Percentiles rank a stretch among this genome's conserved stretches.
These are phyloP conservation scores for Neurospora sp. DNA, from an alignment of 495 filamentous ascomycete species.

Conservation along the genomic window DNA sequence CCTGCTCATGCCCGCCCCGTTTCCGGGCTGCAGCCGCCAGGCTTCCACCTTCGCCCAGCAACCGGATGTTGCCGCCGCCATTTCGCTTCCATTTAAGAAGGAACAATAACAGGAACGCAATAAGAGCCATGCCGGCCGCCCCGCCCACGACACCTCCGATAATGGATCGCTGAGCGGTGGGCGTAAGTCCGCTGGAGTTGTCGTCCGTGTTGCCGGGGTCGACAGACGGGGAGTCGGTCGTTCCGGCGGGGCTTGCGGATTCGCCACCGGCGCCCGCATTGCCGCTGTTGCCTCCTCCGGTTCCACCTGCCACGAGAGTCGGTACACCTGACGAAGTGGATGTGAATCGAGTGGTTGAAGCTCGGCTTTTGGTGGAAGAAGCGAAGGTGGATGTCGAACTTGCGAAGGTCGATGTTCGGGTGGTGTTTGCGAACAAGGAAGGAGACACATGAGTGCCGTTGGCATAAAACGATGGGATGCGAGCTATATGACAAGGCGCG, in stretches of 20 bases:
- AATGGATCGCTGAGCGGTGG: slow-evolving; percentile 29
- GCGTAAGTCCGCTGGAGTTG: slow-evolving; percentile 17
- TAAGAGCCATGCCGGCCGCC: slow-evolving; percentile 50
- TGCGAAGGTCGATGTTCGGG: slow-evolving; percentile 18
- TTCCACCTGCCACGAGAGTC: slow-evolving; percentile 5
- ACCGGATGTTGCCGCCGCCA: slow-evolving; percentile 17
- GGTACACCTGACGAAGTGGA: slow-evolving; percentile 1
- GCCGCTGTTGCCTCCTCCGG: background rate
- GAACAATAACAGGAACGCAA: slow-evolving; percentile 45
- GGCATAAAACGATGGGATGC: slow-evolving; percentile 26
- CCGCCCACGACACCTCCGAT: slow-evolving; percentile 59
- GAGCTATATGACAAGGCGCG: slow-evolving; percentile 15
- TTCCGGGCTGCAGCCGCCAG: background rate
- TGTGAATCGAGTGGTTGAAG: slow-evolving; percentile 8
- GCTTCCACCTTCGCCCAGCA: slow-evolving; percentile 20
- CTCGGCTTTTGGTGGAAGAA: slow-evolving; percentile 12
- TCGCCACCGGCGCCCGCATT: slow-evolving; percentile 1
- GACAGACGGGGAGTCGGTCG: background rate
- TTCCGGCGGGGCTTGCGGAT: background rate
- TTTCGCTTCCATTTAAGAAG: slow-evolving; percentile 45
- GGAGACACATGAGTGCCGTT: slow-evolving; percentile 23
- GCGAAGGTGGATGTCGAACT: slow-evolving; percentile 13
- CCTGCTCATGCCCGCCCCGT: background rate
- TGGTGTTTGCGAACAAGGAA: slow-evolving; percentile 22
- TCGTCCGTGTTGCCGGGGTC: background rate